Evolutionary conservation across 805 yeast genomes (phyloP).

Genomic region (Candida broadrunensis): DNA sequence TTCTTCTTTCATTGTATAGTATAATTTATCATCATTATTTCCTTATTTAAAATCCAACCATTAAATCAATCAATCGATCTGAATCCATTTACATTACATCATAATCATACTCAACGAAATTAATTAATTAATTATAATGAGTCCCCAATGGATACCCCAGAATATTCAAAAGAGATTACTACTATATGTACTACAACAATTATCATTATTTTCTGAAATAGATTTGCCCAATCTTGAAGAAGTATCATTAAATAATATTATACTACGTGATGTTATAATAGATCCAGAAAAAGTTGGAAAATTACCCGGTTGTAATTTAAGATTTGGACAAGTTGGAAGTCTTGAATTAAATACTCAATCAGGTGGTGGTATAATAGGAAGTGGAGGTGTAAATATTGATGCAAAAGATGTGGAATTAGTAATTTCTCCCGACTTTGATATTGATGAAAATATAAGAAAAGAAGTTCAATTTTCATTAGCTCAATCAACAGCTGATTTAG

Average conservation of each 20-base stretch:
- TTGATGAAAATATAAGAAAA: slow-evolving; percentile 24
- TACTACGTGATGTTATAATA: slow-evolving; percentile 57
- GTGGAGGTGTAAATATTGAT: slow-evolving; percentile 69
- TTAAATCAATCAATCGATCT: too few species aligned
- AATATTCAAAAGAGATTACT: slow-evolving; percentile 80
- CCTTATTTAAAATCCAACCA: too few species aligned
- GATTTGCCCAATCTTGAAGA: slow-evolving; percentile 76
- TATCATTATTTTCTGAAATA: slow-evolving; percentile 76
- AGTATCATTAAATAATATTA: slow-evolving; percentile 61
- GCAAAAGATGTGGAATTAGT: slow-evolving; percentile 52
- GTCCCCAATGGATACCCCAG: slow-evolving; percentile 72
- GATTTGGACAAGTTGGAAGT: slow-evolving; percentile 58
- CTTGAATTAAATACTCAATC: slow-evolving; percentile 44
- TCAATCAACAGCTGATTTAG: slow-evolving; percentile 73
- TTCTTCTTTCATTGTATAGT: too few species aligned
- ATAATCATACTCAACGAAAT: too few species aligned
- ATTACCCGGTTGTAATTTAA: slow-evolving; percentile 59
- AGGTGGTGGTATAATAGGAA: slow-evolving; percentile 63
- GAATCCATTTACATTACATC: too few species aligned
- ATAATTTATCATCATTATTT: too few species aligned
- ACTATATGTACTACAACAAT: slow-evolving; percentile 75
- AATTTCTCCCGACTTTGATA: slow-evolving; percentile 32
- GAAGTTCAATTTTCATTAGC: slow-evolving; percentile 53
- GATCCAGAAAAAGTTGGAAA: slow-evolving; percentile 67
- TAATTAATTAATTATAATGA: slow-evolving; percentile 13